phyloP scores from a whole-genome alignment of 2,329 filamentous ascomycete genomes.

The Paracamarosporium sp. region DNA sequence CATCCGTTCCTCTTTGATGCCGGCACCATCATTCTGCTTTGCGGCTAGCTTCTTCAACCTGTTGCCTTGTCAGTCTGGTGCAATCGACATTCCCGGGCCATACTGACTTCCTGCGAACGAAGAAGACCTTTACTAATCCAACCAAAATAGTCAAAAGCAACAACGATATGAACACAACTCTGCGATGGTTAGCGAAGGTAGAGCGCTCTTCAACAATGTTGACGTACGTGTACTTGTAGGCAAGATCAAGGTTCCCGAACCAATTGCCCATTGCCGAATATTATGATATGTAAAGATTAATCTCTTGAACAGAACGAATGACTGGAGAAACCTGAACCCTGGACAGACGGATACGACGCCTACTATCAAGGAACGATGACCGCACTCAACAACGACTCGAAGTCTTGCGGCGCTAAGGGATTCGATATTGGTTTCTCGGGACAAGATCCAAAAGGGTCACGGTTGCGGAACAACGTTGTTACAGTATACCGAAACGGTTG shows the following conservation, averaged over 20 bases:
- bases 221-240: conserved; percentile 47
- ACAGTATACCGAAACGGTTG: conserved; percentile 12
- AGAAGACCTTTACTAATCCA: conserved; percentile 44
- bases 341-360: not conserved
- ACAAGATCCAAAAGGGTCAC: conserved; percentile 7
- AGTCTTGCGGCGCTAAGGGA: not conserved
- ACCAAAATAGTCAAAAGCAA: conserved; percentile 39
- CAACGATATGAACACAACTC: conserved; percentile 42
- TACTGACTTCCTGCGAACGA: conserved; percentile 43
- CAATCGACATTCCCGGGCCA: not conserved
- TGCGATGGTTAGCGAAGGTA: conserved; percentile 18
- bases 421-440: not conserved
- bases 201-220: not conserved
- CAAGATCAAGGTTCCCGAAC: conserved; percentile 44
- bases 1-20: conserved; percentile 40
- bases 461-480: conserved; percentile 4
- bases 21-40: conserved; percentile 32
- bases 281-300: not conserved
- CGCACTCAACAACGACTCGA: not conserved
- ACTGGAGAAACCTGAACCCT: conserved; percentile 18
- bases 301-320: conserved; percentile 11
- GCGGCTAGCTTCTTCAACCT: conserved; percentile 40
- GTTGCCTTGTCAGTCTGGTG: conserved; percentile 16
- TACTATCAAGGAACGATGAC: conserved; percentile 8
- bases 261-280: conserved; percentile 36